These are phyloP conservation scores for Lyophyllum shimeji DNA, from an alignment of 768 basidiomycete genomes.

Conservation along the genomic window DNA sequence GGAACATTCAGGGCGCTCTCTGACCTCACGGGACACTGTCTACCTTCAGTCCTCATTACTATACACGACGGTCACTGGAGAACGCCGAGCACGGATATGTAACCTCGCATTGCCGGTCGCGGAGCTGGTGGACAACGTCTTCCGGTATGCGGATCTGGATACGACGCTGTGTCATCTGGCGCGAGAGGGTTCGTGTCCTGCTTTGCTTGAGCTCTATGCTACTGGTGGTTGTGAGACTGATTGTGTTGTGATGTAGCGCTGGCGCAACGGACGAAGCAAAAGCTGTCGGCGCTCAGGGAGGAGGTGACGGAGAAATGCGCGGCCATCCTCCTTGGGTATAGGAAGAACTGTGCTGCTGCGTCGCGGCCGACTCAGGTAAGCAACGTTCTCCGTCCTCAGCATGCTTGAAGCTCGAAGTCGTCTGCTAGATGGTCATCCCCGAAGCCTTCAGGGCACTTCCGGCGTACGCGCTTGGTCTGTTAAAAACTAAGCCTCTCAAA, in stretches of 20 bases:
- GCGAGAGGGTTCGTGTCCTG: conserved; percentile 64
- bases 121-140: conserved; percentile 86
- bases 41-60: conserved; percentile 86
- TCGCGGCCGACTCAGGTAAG: conserved; percentile 78
- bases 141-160: conserved; percentile 90
- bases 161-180: conserved; percentile 70
- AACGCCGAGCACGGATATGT: conserved; percentile 79
- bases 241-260: conserved; percentile 57
- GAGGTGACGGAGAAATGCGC: conserved; percentile 83
- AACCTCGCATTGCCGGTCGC: conserved; percentile 86
- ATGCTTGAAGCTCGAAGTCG: conserved; percentile 5
- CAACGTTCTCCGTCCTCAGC: conserved; percentile 14
- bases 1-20: conserved; percentile 59
- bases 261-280: conserved; percentile 53
- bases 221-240: conserved; percentile 5
- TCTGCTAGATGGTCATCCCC: conserved; percentile 81
- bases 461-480: conserved; percentile 73
- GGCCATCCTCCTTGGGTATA: conserved; percentile 79
- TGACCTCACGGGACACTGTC: conserved; percentile 73
- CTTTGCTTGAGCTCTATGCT: neutral
- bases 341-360: conserved; percentile 83
- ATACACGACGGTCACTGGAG: conserved; percentile 77
- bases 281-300: conserved; percentile 77
- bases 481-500: conserved; percentile 94
- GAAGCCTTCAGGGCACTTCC: conserved; percentile 90